Evolutionary conservation across 2,329 filamentous ascomycete species (phyloP).

Genomic region (Colletotrichum sp.): DNA sequence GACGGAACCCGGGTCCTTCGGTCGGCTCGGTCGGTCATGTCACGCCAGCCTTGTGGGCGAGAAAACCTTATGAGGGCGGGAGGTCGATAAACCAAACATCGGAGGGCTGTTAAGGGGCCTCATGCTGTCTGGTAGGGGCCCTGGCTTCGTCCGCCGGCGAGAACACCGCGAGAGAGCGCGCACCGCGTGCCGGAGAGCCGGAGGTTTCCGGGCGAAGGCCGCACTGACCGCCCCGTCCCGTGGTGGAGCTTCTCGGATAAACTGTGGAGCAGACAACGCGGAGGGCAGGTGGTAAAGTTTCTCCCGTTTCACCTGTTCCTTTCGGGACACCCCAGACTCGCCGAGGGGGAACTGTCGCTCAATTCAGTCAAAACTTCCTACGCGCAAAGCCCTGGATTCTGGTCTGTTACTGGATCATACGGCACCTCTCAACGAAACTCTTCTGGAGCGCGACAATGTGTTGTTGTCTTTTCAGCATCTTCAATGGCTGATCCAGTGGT

Average conservation of each 20-base stretch:
- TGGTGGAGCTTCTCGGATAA: not conserved
- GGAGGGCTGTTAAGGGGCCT: not conserved
- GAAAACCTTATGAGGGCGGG: not conserved
- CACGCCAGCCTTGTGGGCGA: not conserved
- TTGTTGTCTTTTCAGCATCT: not conserved
- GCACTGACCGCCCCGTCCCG: slow-evolving; percentile 1
- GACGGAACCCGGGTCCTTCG: not conserved
- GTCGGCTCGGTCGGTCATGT: not conserved
- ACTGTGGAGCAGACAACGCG: not conserved
- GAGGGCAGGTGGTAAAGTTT: not conserved
- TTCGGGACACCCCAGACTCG: not conserved
- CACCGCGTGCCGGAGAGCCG: not conserved
- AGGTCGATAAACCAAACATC: not conserved
- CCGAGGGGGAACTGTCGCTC: not conserved
- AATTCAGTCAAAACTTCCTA: not conserved
- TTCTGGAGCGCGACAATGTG: not conserved
- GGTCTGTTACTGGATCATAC: not conserved
- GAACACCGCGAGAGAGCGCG: not conserved
- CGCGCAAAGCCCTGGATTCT: not conserved
- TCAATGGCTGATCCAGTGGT: not conserved
- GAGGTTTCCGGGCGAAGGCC: not conserved
- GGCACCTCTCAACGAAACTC: not conserved
- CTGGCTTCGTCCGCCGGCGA: not conserved
- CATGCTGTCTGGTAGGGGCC: not conserved
- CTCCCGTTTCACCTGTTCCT: slow-evolving; percentile 9